Evolutionary conservation across 306 rosid species (phyloP).

Genomic region (Trifolium dubium): DNA sequence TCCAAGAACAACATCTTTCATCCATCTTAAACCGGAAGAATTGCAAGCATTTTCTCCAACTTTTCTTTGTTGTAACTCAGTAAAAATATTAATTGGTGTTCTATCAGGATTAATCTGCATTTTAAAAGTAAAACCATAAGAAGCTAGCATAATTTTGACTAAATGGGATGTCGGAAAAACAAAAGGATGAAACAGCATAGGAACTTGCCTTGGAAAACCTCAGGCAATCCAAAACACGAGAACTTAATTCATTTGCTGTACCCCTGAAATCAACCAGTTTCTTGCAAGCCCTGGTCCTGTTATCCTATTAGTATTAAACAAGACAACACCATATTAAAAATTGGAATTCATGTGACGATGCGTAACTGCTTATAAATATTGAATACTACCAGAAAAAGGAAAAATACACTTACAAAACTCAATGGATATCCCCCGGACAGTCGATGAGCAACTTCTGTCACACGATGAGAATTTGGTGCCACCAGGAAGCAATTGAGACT

Average conservation of each 20-base stretch:
- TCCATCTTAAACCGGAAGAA: slow-evolving; percentile 88
- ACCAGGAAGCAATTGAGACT: slow-evolving; percentile 67
- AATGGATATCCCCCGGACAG: slow-evolving; percentile 64
- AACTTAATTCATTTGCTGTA: slow-evolving; percentile 70
- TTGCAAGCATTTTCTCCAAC: slow-evolving; percentile 69
- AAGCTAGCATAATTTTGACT: slow-evolving; percentile 27
- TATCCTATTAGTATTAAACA: slow-evolving; percentile 64
- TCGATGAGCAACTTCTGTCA: slow-evolving; percentile 68
- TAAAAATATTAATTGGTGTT: slow-evolving; percentile 54
- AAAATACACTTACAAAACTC: slow-evolving; percentile 64
- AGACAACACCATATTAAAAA: slow-evolving; percentile 44
- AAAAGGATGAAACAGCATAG: slow-evolving; percentile 21
- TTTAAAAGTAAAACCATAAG: slow-evolving; percentile 47
- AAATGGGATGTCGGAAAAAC: slow-evolving; percentile 38
- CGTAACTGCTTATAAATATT: slow-evolving; percentile 28
- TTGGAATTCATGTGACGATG: slow-evolving; percentile 17
- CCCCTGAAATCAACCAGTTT: slow-evolving; percentile 89
- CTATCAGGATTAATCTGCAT: slow-evolving; percentile 80
- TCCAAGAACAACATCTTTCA: slow-evolving; percentile 93
- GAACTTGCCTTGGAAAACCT: slow-evolving; percentile 82
- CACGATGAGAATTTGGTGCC: slow-evolving; percentile 88
- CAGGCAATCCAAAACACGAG: slow-evolving; percentile 81
- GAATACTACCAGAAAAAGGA: slow-evolving; percentile 21
- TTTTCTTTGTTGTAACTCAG: slow-evolving; percentile 55
- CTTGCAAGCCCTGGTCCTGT: slow-evolving; percentile 75